phyloP scores from a whole-genome alignment of 2,329 filamentous ascomycete species.

The Fusarium albidum region DNA sequence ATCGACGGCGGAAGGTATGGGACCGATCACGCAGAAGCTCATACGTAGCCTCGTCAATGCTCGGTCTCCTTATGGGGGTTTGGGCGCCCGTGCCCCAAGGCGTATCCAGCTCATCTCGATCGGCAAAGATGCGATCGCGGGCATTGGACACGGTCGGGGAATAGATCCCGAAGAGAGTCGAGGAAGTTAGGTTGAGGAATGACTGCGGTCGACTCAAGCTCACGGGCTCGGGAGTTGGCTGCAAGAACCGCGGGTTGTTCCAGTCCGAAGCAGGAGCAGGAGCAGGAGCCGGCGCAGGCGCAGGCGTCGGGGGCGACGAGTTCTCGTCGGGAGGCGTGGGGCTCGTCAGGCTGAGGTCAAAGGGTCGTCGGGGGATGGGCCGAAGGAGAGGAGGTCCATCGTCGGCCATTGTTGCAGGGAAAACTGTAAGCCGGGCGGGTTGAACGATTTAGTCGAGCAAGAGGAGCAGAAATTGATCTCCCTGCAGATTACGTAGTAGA shows the following conservation, averaged over 20 bases:
- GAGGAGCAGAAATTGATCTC: neutral
- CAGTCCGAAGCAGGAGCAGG: conserved; percentile 41
- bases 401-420: conserved; percentile 46
- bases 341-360: conserved; percentile 64
- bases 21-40: conserved; percentile 53
- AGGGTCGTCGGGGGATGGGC: conserved; percentile 76
- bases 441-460: neutral
- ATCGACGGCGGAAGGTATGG: conserved; percentile 44
- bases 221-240: conserved; percentile 48
- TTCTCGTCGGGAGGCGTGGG: conserved; percentile 54
- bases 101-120: conserved; percentile 66
- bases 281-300: too few species aligned
- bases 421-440: neutral
- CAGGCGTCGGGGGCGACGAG: conserved; percentile 30
- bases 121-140: conserved; percentile 51
- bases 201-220: conserved; percentile 76
- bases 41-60: conserved; percentile 55
- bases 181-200: conserved; percentile 84
- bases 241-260: conserved; percentile 46
- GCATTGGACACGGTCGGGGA: conserved; percentile 69
- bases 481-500: too few species aligned
- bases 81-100: conserved; percentile 83
- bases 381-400: conserved; percentile 66
- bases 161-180: conserved; percentile 93
- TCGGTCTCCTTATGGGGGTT: conserved; percentile 63